Evolutionary conservation across 441 rosid genomes (phyloP).

Genomic region (Omphalea diandra): DNA sequence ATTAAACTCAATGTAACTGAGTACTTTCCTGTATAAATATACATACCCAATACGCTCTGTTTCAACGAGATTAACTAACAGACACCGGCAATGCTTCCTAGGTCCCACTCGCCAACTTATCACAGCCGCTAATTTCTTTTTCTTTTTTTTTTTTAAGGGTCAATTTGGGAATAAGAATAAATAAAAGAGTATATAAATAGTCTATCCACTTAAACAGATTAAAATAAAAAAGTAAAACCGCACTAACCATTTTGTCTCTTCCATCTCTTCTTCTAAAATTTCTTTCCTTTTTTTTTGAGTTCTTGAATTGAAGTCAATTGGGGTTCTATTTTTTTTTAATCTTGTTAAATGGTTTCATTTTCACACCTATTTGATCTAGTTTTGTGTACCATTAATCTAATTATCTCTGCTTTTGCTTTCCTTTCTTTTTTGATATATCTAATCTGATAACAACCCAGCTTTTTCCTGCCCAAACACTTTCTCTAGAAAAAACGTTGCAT

Average conservation of each 20-base stretch:
- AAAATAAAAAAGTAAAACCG: constrained; percentile 1
- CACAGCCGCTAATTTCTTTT: too few relatives aligned
- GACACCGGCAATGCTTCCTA: neutral
- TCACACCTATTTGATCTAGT: constrained; percentile 8
- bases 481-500: neutral
- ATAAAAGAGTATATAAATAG: neutral
- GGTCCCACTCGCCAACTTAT: neutral
- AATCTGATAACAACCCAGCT: neutral
- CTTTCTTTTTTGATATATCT: constrained; percentile 13
- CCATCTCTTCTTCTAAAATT: neutral
- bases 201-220: neutral
- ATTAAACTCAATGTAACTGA: too few relatives aligned
- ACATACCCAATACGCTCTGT: neutral
- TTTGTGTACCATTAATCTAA: constrained; percentile 6
- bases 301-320: neutral
- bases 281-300: neutral
- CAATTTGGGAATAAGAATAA: too few relatives aligned
- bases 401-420: constrained; percentile 14
- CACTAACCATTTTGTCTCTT: neutral
- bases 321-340: neutral
- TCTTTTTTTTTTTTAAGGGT: too few relatives aligned
- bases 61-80: constrained; percentile 25
- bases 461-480: constrained; percentile 11
- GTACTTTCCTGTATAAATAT: too few relatives aligned
- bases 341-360: constrained; percentile 22